phyloP scores from a whole-genome alignment of 345 rosid species.

The Arabidopsis suecica region DNA sequence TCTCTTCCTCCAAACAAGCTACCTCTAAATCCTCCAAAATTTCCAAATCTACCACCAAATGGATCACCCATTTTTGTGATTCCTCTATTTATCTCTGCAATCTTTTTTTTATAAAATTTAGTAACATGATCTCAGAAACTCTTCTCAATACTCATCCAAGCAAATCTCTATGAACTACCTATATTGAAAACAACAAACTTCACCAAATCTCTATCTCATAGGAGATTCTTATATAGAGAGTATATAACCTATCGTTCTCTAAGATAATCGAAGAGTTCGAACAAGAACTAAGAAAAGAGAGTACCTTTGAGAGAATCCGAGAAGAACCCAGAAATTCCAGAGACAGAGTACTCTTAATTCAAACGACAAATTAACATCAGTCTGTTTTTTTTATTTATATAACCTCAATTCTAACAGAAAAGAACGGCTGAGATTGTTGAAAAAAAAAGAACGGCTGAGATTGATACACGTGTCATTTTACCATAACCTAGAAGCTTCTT shows the following conservation, averaged over 20 bases:
- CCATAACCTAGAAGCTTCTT: conserved; percentile 38
- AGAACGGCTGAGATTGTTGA: not conserved
- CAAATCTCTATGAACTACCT: not conserved
- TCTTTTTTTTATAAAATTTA: not conserved
- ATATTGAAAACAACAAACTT: not conserved
- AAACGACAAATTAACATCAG: not conserved
- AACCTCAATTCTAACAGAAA: not conserved
- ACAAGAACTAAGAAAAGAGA: conserved; percentile 6
- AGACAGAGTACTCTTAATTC: not conserved
- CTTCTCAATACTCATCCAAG: not conserved
- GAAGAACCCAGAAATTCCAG: conserved; percentile 34
- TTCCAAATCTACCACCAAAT: conserved; percentile 54
- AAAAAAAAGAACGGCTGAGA: not conserved
- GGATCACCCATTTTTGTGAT: conserved; percentile 50
- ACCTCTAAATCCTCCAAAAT: conserved; percentile 50
- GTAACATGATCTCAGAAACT: not conserved
- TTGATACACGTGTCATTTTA: conserved; percentile 32
- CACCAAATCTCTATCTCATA: not conserved
- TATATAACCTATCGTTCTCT: not conserved
- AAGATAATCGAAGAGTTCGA: not conserved
- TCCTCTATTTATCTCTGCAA: conserved; percentile 62
- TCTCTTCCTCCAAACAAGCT: conserved; percentile 67
- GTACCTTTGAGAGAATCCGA: conserved; percentile 31
- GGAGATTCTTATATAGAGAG: not conserved
- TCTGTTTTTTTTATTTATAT: conserved; percentile 23